Base-by-base conservation (phyloP, 2,329 filamentous ascomycete species). In the Aspergillus oerlinghausenensis region DNA sequence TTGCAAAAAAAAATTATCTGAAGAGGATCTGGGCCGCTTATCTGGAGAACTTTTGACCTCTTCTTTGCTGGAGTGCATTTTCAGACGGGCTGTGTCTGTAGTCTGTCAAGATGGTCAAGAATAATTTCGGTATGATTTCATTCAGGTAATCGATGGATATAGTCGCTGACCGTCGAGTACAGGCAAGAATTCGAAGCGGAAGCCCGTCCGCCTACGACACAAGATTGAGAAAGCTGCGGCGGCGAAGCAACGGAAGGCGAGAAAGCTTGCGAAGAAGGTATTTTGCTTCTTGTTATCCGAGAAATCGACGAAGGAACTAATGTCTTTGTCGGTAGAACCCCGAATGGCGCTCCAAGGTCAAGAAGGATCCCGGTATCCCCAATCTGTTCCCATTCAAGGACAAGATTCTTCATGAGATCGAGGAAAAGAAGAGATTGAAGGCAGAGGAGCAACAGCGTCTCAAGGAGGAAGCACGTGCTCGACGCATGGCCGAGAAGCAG, bases 331-430 rank as follows among this genome's bases (percentile, higher is more conserved):
- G 45, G 4, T 60, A 85, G 85, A 96, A 97, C 75, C 93, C 94
- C 35, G 86, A 96, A 90, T 97, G 94, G 92, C 86, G 89, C 66
- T 92, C 91, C 58, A 90, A 92, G 74, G 74, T 96, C 65, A 97
- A 97, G 84, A 99, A 97, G 80, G 94, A 99, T 69, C 94, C 93
- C 25, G 94, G 94, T 50, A 97, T 99, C 60, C 94, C 94, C 43
- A 99, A 97, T 71, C 79, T 97, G 38, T 99, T 97, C 78, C 94
- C 94, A 0, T 97, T 94, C 82, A 99, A 99, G 80, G 92, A 97
- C 74, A 92, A 89, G 80, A 84, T 99, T 28, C 83, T 99, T 35
- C 86, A 92, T 57, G 92, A 99, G 76, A 95, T 99, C 66, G 94
- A 99, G 77, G 90, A 96, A 77, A 88, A 85, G 67, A 88, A 88